phyloP scores from a whole-genome alignment of 2,329 filamentous ascomycete genomes.

The Myriosclerotinia curreyana region DNA sequence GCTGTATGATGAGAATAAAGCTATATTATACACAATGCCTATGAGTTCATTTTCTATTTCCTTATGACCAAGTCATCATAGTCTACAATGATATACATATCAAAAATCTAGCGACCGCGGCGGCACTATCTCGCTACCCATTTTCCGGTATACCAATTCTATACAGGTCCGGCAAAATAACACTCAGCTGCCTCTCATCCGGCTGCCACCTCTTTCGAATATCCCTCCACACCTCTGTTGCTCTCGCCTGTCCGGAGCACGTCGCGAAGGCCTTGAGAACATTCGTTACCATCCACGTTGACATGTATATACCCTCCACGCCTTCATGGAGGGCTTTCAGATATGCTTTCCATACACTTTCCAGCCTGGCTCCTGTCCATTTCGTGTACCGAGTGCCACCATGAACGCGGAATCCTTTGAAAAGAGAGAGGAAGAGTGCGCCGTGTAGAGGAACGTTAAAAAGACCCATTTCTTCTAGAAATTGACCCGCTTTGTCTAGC shows the following conservation, averaged over 20 bases:
- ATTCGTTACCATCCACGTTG: slow-evolving; percentile 60
- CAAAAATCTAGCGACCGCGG: no score
- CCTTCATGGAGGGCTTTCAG: slow-evolving; percentile 51
- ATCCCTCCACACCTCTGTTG: slow-evolving; percentile 37
- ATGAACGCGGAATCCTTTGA: slow-evolving; percentile 76
- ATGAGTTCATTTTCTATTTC: neutral
- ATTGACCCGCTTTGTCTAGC: slow-evolving; percentile 64
- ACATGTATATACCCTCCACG: slow-evolving; percentile 49
- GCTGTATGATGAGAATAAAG: neutral
- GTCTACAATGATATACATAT: slow-evolving; percentile 14
- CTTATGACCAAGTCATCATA: slow-evolving; percentile 1
- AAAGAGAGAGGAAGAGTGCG: slow-evolving; percentile 73
- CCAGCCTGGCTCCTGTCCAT: slow-evolving; percentile 71
- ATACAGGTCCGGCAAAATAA: slow-evolving; percentile 31
- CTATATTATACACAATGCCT: neutral
- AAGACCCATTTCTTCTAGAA: slow-evolving; percentile 76
- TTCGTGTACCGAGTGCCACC: slow-evolving; percentile 62
- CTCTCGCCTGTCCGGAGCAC: slow-evolving; percentile 36
- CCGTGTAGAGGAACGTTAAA: slow-evolving; percentile 68
- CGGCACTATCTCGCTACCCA: neutral
- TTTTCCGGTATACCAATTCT: slow-evolving; percentile 17
- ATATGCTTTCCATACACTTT: slow-evolving; percentile 64
- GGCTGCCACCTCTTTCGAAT: slow-evolving; percentile 37
- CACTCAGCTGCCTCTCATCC: slow-evolving; percentile 35
- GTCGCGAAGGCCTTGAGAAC: slow-evolving; percentile 61